Base-by-base conservation (phyloP, 2,329 filamentous ascomycete species). In the Xylariaceae sp. region DNA sequence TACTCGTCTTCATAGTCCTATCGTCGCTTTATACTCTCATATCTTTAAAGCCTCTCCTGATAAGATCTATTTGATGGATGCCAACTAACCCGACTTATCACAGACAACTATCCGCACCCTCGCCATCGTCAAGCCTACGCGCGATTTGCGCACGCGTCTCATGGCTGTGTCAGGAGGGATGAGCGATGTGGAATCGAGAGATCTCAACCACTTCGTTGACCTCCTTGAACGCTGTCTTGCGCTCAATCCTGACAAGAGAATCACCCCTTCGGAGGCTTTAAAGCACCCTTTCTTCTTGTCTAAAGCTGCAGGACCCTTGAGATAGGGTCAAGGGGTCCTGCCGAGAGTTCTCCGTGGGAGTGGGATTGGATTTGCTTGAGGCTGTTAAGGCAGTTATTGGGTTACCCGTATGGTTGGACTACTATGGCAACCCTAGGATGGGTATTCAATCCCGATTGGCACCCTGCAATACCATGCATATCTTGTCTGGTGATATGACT, bases 231-330 rank as follows among this genome's bases (percentile, higher is more conserved):
- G 90, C 53, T 98, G 93, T 71, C 80, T 99, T 62, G 87, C 88
- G 56, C 82, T 98, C 63, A 96, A 98, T 70, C 92, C 94, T 1
- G 93, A 96, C 73, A 96, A 96, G 80, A 85, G 95, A 61, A 90
- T 95, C 68, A 94, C 90, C 43, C 91, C 95, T 0, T 80, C 83
- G 12, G 93, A 98, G 69, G 95, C 95, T 45, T 78, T 98, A 67
- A 88, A 87, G 70, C 94, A 98, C 78, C 90, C 90, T 1, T 98
- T 98, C 75, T 92, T 98, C 67, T 78, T 76, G 23, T 77, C 81
- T 21, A 75, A 73, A 36, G 44, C 26, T 17, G 7, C 49, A 36
- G 60, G 54, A 6, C 45, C 58, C 43, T 31, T 50, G 14, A 57
- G 53, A 55, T 64, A 59, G 58, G 24, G 28, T 29, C 49, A 28